phyloP scores from a whole-genome alignment of 148 eudicot species.

The Silene latifolia region DNA sequence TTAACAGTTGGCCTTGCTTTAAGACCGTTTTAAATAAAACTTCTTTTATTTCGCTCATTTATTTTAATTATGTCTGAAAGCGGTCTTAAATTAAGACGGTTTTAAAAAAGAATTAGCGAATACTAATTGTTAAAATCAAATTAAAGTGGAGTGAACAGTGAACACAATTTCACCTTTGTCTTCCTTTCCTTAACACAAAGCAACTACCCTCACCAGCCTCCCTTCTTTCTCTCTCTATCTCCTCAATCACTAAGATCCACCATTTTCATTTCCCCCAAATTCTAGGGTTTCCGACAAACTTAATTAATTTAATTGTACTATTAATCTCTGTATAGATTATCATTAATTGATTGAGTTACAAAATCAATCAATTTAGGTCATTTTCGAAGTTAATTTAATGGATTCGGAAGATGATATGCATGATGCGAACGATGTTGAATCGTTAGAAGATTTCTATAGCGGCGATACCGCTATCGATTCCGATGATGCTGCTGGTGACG shows the following conservation, averaged over 20 bases:
- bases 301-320: neutral
- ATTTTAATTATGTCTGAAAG: too few species aligned
- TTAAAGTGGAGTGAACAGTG: neutral
- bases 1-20: too few species aligned
- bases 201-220: neutral
- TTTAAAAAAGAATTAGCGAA: too few species aligned
- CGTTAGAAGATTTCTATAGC: constrained; percentile 58
- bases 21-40: too few species aligned
- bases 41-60: too few species aligned
- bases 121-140: too few species aligned
- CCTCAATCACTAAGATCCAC: constrained; percentile 15
- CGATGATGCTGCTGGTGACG: constrained; percentile 35
- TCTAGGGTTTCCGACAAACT: constrained; percentile 18
- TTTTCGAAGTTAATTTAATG: constrained; percentile 29
- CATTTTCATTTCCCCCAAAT: neutral
- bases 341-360: neutral
- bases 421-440: constrained; percentile 61
- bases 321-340: neutral
- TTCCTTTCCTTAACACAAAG: constrained; percentile 14
- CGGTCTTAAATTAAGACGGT: too few species aligned
- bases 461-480: constrained; percentile 57
- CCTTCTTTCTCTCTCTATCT: neutral
- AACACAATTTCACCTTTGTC: constrained; percentile 4
- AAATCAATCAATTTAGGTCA: neutral
- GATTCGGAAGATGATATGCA: constrained; percentile 79